Percentiles rank a stretch among this genome's conserved stretches.
Conservation (phyloP, 2,329 filamentous ascomycete species). For the Drechmeria coniospora region DNA sequence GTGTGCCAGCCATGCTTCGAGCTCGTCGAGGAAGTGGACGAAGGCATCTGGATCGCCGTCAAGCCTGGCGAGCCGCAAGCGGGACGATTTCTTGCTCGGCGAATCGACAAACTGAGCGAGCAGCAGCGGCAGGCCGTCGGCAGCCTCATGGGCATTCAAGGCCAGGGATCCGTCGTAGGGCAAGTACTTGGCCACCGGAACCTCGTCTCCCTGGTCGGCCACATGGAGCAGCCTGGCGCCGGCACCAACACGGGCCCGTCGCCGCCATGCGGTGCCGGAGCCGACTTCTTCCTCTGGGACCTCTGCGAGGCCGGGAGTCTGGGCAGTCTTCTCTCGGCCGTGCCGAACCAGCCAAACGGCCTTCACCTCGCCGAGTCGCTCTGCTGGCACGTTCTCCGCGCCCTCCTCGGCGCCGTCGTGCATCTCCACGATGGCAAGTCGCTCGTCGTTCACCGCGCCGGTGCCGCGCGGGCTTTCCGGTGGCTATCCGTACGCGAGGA, state of each 20-base stretch:
- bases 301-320: constrained; percentile 36
- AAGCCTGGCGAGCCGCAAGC: constrained; percentile 12
- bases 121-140: constrained; percentile 9
- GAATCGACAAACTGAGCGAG: constrained; percentile 6
- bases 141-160: constrained; percentile 12
- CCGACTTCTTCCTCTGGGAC: constrained; percentile 31
- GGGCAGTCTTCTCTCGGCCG: constrained; percentile 21
- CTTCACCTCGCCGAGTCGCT: constrained; percentile 34
- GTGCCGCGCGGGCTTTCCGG: constrained; percentile 1
- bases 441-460: constrained; percentile 7
- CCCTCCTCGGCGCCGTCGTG: constrained; percentile 30
- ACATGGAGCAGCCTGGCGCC: constrained; percentile 12
- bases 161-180: constrained; percentile 14
- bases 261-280: too few species aligned
- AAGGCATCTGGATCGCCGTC: constrained; percentile 17
- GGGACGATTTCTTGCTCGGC: constrained; percentile 18
- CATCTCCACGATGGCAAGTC: constrained; percentile 36
- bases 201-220: constrained; percentile 26
- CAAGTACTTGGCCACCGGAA: constrained; percentile 34
- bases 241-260: too few species aligned
- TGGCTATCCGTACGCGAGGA: constrained; percentile 18
- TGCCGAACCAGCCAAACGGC: constrained; percentile 5
- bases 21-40: constrained; percentile 13
- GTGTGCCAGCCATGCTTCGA: constrained; percentile 9
- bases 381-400: constrained; percentile 39